phyloP scores from a whole-genome alignment of 1,139 yeast species.

The Yamadazyma spencermartinsiae region DNA sequence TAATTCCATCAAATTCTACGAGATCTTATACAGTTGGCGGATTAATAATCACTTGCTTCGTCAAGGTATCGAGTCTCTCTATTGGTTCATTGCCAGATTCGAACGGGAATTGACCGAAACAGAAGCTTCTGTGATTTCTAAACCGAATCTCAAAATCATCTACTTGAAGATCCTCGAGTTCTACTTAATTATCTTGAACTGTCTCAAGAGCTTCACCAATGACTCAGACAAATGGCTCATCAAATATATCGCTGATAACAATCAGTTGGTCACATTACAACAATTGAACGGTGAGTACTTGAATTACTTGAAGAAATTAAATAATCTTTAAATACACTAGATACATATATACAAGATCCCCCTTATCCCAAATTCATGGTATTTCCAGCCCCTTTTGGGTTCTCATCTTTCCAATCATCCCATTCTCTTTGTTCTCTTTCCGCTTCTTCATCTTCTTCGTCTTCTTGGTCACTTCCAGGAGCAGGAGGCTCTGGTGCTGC shows the following conservation, averaged over 20 bases:
- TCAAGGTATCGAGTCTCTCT: slow-evolving; percentile 58
- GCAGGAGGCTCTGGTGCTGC: slow-evolving; percentile 48
- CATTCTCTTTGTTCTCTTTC: slow-evolving; percentile 68
- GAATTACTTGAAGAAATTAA: slow-evolving; percentile 11
- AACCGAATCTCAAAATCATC: slow-evolving; percentile 24
- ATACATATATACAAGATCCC: neutral
- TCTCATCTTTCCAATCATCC: slow-evolving; percentile 90
- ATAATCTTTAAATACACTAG: slow-evolving; percentile 6
- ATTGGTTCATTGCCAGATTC: slow-evolving; percentile 50
- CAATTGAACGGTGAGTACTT: slow-evolving; percentile 12
- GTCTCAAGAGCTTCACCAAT: slow-evolving; percentile 43
- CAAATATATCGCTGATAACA: slow-evolving; percentile 16
- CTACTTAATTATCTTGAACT: slow-evolving; percentile 50
- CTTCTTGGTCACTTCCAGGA: slow-evolving; percentile 35
- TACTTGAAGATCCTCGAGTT: slow-evolving; percentile 43
- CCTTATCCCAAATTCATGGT: slow-evolving; percentile 74
- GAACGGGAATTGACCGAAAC: slow-evolving; percentile 15
- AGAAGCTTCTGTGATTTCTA: slow-evolving; percentile 1
- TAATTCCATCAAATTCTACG: slow-evolving; percentile 48
- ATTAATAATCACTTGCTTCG: slow-evolving; percentile 25
- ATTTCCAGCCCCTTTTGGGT: slow-evolving; percentile 88
- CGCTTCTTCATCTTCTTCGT: slow-evolving; percentile 47
- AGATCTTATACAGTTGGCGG: slow-evolving; percentile 59
- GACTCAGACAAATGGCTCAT: slow-evolving; percentile 59
- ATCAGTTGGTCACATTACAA: slow-evolving; percentile 12